phyloP scores from a whole-genome alignment of 192 early-diverging fungal genomes.

The Paraglomus occultum region DNA sequence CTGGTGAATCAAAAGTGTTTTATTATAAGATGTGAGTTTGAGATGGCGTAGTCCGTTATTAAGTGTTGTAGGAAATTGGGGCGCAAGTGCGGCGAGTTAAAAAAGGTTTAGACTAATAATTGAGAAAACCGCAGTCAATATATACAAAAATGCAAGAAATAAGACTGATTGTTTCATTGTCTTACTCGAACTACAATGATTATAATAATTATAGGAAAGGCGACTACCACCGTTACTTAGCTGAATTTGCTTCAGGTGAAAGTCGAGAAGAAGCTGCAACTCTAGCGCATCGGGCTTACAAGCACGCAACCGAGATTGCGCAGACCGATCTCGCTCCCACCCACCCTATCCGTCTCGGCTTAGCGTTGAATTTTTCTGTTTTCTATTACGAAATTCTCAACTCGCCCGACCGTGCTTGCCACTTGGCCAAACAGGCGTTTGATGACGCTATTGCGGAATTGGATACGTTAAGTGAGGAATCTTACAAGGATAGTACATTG shows the following conservation, averaged over 20 bases:
- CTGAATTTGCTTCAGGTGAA: conserved; percentile 87
- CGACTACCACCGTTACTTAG: conserved; percentile 96
- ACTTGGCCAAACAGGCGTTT: conserved; percentile 90
- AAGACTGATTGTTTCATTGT: conserved; percentile 58
- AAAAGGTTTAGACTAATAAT: not conserved
- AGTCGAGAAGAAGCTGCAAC: conserved; percentile 76
- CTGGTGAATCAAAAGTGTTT: conserved; percentile 95
- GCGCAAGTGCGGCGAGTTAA: not conserved
- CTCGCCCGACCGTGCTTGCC: conserved; percentile 91
- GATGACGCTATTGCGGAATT: conserved; percentile 95
- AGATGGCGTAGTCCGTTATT: too few relatives aligned
- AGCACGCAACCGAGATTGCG: conserved; percentile 88
- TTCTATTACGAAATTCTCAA: conserved; percentile 99
- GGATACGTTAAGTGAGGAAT: conserved; percentile 89
- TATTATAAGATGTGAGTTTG: conserved; percentile 91
- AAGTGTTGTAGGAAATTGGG: not conserved
- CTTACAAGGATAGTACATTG: conserved; percentile 96
- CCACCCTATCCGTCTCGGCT: conserved; percentile 95
- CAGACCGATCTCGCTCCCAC: conserved; percentile 76
- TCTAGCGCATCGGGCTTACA: conserved; percentile 85
- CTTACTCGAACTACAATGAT: conserved; percentile 62
- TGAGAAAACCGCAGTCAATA: too few relatives aligned
- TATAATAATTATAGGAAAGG: conserved; percentile 72
- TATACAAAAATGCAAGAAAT: too few relatives aligned
- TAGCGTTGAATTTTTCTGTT: conserved; percentile 97